Percentiles rank a stretch among this genome's conserved stretches.
Evolutionary conservation across 495 filamentous ascomycete genomes (phyloP).

Genomic region (Penicillium bovifimosum): DNA sequence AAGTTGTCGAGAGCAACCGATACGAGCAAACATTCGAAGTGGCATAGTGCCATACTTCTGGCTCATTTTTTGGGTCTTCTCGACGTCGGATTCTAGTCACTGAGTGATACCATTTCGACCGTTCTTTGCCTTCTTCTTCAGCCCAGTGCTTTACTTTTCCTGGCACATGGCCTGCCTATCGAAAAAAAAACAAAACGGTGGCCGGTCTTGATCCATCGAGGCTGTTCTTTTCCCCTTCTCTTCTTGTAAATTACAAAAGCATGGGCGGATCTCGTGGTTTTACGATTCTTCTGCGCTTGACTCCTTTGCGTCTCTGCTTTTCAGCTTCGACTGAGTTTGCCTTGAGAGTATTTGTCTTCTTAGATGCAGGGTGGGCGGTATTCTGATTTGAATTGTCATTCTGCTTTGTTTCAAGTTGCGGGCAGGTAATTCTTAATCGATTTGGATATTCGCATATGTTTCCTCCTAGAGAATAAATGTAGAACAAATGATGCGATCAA

Average conservation of each 20-base stretch:
- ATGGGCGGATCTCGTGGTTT: slow-evolving; percentile 34
- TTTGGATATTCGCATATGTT: neutral
- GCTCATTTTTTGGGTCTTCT: neutral
- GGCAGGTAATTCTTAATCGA: slow-evolving; percentile 20
- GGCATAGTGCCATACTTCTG: neutral
- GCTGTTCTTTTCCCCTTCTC: slow-evolving; percentile 5
- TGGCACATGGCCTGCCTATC: slow-evolving; percentile 11
- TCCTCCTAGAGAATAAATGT: neutral
- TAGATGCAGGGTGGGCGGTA: slow-evolving; percentile 26
- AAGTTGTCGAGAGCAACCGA: neutral
- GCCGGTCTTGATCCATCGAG: slow-evolving; percentile 10
- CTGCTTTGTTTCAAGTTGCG: slow-evolving; percentile 8
- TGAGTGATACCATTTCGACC: neutral
- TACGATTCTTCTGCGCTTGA: slow-evolving; percentile 15
- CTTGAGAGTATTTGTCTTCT: slow-evolving; percentile 9
- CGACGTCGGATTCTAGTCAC: neutral
- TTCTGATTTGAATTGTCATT: slow-evolving; percentile 9
- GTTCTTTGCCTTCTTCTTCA: slow-evolving; percentile 1
- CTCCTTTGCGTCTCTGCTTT: slow-evolving; percentile 20
- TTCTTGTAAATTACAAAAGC: slow-evolving; percentile 45
- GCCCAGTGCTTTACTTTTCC: slow-evolving; percentile 3
- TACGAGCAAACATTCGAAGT: neutral
- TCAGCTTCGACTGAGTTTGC: slow-evolving; percentile 16
- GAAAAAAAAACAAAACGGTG: slow-evolving; percentile 15
- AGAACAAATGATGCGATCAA: neutral